Percentiles rank a stretch among this genome's conserved stretches.
Conservation (phyloP, 2,329 filamentous ascomycete genomes). For the Cryphonectria parasitica region DNA sequence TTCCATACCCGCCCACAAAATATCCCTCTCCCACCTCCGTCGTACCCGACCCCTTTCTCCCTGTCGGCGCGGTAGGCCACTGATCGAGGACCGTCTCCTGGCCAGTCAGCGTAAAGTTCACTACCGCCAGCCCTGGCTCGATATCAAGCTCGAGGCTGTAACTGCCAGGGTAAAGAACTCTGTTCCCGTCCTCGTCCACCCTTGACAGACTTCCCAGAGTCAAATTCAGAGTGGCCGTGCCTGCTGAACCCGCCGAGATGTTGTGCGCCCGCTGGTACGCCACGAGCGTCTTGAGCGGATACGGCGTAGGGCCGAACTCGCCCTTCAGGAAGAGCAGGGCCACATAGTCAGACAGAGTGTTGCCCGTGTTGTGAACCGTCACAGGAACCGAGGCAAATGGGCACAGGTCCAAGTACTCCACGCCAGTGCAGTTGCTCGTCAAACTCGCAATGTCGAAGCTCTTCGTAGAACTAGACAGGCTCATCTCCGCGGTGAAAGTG, state of each 20-base stretch:
- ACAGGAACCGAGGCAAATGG: constrained; percentile 47
- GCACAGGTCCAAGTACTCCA: constrained; percentile 46
- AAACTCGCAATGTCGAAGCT: constrained; percentile 43
- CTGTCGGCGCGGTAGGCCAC: constrained; percentile 34
- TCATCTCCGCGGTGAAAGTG: constrained; percentile 45
- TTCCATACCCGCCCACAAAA: constrained; percentile 25
- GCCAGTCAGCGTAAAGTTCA: constrained; percentile 53
- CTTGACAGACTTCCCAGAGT: constrained; percentile 54
- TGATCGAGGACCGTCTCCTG: constrained; percentile 45
- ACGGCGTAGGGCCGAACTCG: constrained; percentile 50
- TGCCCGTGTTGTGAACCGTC: constrained; percentile 53
- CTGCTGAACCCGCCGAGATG: constrained; percentile 40
- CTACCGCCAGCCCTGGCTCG: constrained; percentile 42
- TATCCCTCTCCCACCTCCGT: constrained; percentile 19
- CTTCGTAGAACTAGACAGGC: constrained; percentile 30
- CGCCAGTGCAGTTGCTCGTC: constrained; percentile 39
- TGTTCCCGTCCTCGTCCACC: constrained; percentile 53
- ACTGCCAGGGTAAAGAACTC: constrained; percentile 56
- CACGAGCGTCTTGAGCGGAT: constrained; percentile 56
- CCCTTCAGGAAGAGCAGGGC: constrained; percentile 54
- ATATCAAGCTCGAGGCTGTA: constrained; percentile 52
- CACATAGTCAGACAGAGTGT: constrained; percentile 54
- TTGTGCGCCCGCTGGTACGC: constrained; percentile 51
- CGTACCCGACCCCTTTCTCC: constrained; percentile 11
- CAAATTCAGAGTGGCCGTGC: constrained; percentile 43